Evolutionary conservation across 2,329 filamentous ascomycete genomes (phyloP).

Genomic region (Ceratocystis destructans): DNA sequence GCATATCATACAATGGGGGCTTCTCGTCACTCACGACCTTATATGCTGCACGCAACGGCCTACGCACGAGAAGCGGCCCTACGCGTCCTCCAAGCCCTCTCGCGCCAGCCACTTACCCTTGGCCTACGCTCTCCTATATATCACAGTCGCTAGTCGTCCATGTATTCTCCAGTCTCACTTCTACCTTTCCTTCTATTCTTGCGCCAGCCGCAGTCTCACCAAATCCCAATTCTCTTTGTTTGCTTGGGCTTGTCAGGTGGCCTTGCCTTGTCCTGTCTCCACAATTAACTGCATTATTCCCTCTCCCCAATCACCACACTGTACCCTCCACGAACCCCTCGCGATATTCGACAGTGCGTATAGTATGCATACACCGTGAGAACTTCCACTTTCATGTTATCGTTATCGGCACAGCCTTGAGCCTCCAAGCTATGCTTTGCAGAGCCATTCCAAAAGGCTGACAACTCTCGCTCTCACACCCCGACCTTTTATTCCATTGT

Average conservation of each 20-base stretch:
- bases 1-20: too few relatives aligned
- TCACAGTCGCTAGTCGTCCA: neutral
- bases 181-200: neutral
- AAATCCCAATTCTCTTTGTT: neutral
- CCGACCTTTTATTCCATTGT: neutral
- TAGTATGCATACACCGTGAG: neutral
- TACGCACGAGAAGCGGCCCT: too few relatives aligned
- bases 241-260: neutral
- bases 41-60: too few relatives aligned
- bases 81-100: too few relatives aligned
- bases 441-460: conserved; percentile 1
- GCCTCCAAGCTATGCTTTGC: conserved; percentile 3
- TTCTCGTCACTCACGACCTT: too few relatives aligned
- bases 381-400: neutral
- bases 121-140: too few relatives aligned
- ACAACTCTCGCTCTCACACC: neutral
- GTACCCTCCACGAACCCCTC: neutral
- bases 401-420: conserved; percentile 5
- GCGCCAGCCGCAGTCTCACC: neutral
- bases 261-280: neutral
- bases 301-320: neutral
- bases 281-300: neutral
- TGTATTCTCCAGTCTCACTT: neutral
- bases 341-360: neutral
- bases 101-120: too few relatives aligned